Percentiles rank a stretch among this genome's conserved stretches.
phyloP scores from a whole-genome alignment of 164 flowering plant genomes.

The Annona cherimola region DNA sequence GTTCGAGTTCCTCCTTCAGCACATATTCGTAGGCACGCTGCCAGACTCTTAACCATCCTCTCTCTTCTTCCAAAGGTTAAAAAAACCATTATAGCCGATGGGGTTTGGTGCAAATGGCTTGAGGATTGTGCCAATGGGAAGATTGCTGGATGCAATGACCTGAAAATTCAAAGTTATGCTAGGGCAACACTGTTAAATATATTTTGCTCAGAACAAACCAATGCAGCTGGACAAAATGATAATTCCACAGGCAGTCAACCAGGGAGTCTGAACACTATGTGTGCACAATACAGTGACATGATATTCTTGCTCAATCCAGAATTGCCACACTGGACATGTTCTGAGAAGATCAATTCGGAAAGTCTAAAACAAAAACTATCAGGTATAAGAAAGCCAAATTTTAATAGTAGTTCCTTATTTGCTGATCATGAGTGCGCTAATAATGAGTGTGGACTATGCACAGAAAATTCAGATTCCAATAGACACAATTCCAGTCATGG shows the following conservation, averaged over 20 bases:
- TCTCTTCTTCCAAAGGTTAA: constrained; percentile 79
- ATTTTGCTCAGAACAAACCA: constrained; percentile 38
- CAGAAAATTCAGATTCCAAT: constrained; percentile 15
- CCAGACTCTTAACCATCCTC: constrained; percentile 68
- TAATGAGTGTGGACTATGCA: constrained; percentile 9
- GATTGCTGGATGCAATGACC: constrained; percentile 84
- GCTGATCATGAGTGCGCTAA: constrained; percentile 5
- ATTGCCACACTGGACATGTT: constrained; percentile 77
- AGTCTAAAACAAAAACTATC: constrained; percentile 10
- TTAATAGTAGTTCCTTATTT: constrained; percentile 11
- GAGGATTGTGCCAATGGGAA: constrained; percentile 90
- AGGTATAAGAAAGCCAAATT: constrained; percentile 7
- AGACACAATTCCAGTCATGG: constrained; percentile 23
- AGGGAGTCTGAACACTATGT: constrained; percentile 19
- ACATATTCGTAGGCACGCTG: constrained; percentile 93
- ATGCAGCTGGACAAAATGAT: constrained; percentile 21
- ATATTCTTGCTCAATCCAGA: constrained; percentile 81
- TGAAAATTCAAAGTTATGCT: constrained; percentile 86
- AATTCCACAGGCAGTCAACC: constrained; percentile 17
- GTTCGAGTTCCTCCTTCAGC: constrained; percentile 83
- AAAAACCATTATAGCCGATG: constrained; percentile 53
- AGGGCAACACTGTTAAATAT: constrained; percentile 72
- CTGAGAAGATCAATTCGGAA: constrained; percentile 22
- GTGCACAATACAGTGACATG: constrained; percentile 69
- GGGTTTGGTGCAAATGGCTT: constrained; percentile 84